phyloP scores from a whole-genome alignment of 129 eudicot species.

The carrot (Daucus carota) region DNA sequence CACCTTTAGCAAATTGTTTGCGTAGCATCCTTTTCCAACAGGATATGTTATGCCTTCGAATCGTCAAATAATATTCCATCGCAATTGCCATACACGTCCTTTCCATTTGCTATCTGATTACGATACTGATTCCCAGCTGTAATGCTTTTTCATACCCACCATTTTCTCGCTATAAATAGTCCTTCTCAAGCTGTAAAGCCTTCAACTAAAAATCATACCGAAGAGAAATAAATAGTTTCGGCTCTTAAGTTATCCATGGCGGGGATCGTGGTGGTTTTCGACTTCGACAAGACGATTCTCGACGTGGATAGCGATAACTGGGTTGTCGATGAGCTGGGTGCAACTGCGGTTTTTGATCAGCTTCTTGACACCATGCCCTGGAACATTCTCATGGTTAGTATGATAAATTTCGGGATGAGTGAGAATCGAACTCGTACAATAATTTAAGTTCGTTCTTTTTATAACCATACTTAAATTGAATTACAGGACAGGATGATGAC shows the following conservation, averaged over 20 bases:
- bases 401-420: not conserved
- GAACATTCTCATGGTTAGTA: constrained; percentile 71
- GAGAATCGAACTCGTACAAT: too few relatives aligned
- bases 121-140: not conserved
- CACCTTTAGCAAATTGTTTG: not conserved
- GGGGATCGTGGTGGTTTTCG: constrained; percentile 61
- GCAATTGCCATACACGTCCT: constrained; percentile 2
- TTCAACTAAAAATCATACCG: too few relatives aligned
- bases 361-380: constrained; percentile 81
- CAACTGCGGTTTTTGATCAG: constrained; percentile 36
- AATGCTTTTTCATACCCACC: not conserved
- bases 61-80: not conserved
- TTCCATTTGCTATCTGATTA: not conserved
- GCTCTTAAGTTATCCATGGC: constrained; percentile 25
- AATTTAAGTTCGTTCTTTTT: too few relatives aligned
- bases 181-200: too few relatives aligned
- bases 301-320: constrained; percentile 85
- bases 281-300: constrained; percentile 80
- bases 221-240: not conserved
- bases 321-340: constrained; percentile 59
- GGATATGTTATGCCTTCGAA: not conserved
- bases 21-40: not conserved
- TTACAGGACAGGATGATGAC: constrained; percentile 67
- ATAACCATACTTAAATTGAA: not conserved
- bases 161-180: not conserved